A percentile compares a stretch with the other conserved stretches of the same genome.
Evolutionary conservation across 306 rosid species (phyloP).

Genomic region (Rosa rugosa): DNA sequence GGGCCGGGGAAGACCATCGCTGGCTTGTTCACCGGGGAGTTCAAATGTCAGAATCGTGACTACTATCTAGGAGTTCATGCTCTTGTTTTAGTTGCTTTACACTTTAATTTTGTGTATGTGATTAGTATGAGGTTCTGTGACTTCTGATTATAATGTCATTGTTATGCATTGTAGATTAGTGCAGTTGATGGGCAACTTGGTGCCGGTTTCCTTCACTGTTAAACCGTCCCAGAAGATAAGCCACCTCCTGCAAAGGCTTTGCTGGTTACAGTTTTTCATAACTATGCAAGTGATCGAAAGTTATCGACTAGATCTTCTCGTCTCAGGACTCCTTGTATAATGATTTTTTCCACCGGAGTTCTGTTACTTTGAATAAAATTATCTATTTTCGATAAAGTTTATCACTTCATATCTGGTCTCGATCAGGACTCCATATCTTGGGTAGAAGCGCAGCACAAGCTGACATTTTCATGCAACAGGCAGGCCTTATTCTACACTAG

Average conservation of each 20-base stretch:
- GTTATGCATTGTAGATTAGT: slow-evolving; percentile 34
- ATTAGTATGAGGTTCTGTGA: neutral
- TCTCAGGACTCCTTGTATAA: slow-evolving; percentile 66
- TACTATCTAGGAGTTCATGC: slow-evolving; percentile 57
- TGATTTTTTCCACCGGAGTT: neutral
- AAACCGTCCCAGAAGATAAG: slow-evolving; percentile 78
- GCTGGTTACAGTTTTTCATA: neutral
- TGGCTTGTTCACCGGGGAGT: slow-evolving; percentile 84
- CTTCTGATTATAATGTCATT: neutral
- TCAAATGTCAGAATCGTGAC: slow-evolving; percentile 80
- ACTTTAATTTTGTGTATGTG: slow-evolving; percentile 6
- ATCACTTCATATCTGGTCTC: slow-evolving; percentile 55
- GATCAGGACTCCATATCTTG: slow-evolving; percentile 93
- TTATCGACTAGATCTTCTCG: slow-evolving; percentile 86
- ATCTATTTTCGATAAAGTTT: slow-evolving; percentile 21
- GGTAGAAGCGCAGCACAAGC: slow-evolving; percentile 89
- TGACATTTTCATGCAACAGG: slow-evolving; percentile 84
- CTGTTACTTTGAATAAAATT: slow-evolving; percentile 1
- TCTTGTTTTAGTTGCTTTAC: neutral
- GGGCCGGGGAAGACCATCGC: slow-evolving; percentile 83
- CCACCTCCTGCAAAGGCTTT: slow-evolving; percentile 76
- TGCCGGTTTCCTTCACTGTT: slow-evolving; percentile 47
- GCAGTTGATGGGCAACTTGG: slow-evolving; percentile 57
- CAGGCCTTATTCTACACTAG: slow-evolving; percentile 19
- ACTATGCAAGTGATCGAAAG: neutral